Percentiles rank a stretch among this genome's conserved stretches.
Evolutionary conservation across 176 grass and related monocot genomes (phyloP).

Genomic region (Musa schizocarpa): DNA sequence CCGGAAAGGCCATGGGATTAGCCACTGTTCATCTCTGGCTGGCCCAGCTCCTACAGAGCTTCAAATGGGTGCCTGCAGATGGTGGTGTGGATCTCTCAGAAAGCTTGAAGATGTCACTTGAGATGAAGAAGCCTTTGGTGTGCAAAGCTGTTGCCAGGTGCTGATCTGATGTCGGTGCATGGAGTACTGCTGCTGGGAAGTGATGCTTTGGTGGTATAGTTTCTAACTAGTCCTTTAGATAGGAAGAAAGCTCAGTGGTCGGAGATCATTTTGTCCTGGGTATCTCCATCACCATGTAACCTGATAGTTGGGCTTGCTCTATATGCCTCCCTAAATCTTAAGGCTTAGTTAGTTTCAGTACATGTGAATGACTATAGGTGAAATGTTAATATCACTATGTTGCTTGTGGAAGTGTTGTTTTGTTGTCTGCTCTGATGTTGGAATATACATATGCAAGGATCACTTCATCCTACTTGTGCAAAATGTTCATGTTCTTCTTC

Average conservation of each 20-base stretch:
- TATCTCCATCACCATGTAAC: not conserved
- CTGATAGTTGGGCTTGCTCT: not conserved
- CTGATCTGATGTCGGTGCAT: not conserved
- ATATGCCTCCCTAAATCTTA: too few species aligned
- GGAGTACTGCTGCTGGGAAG: too few species aligned
- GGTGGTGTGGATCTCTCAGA: not conserved
- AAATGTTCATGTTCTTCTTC: too few species aligned
- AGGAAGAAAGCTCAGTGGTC: not conserved
- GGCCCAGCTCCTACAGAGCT: not conserved
- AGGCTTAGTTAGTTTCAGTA: too few species aligned
- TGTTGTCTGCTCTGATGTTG: too few species aligned
- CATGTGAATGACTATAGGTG: too few species aligned
- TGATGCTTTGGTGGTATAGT: too few species aligned
- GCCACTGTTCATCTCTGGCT: slow-evolving; percentile 3
- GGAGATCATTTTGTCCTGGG: not conserved
- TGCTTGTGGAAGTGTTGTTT: too few species aligned
- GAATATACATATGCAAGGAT: too few species aligned
- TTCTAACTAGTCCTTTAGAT: too few species aligned
- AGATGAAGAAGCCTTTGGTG: slow-evolving; percentile 7
- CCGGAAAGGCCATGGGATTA: slow-evolving; percentile 4
- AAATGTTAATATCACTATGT: too few species aligned
- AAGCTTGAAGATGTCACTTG: slow-evolving; percentile 1
- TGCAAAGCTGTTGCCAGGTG: slow-evolving; percentile 1
- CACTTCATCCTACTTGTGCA: too few species aligned
- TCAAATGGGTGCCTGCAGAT: not conserved